Conservation (phyloP, 192 early-diverging fungal genomes). For the Podila epigama region DNA sequence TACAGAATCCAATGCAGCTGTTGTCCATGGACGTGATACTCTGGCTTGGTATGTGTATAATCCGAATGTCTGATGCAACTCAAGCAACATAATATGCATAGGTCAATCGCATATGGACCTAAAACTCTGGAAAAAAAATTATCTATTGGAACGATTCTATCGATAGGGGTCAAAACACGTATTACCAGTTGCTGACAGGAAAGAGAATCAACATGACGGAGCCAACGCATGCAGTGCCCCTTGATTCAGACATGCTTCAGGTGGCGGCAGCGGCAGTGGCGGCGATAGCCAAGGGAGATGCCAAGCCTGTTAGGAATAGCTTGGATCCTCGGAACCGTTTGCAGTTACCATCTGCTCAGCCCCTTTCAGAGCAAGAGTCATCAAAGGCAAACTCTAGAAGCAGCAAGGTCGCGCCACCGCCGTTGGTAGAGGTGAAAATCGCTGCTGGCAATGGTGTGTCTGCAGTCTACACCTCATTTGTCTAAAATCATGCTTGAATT, state of each 20-base stretch:
- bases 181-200: slow-evolving; percentile 48
- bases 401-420: not conserved
- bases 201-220: slow-evolving; percentile 48
- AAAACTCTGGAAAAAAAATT: too few relatives aligned
- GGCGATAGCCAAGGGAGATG: slow-evolving; percentile 19
- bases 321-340: slow-evolving; percentile 41
- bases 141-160: too few relatives aligned
- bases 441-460: slow-evolving; percentile 50
- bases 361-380: not conserved
- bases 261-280: slow-evolving; percentile 23
- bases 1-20: not conserved
- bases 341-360: slow-evolving; percentile 40
- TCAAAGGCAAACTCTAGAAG: not conserved
- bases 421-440: slow-evolving; percentile 40
- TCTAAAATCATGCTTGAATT: not conserved
- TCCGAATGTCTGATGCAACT: not conserved
- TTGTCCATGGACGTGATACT: slow-evolving; percentile 50
- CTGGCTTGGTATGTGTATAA: slow-evolving; percentile 26
- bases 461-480: slow-evolving; percentile 20
- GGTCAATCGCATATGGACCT: too few relatives aligned
- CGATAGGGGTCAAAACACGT: slow-evolving; percentile 50
- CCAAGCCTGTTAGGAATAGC: not conserved
- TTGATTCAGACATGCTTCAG: slow-evolving; percentile 27
- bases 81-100: too few relatives aligned
- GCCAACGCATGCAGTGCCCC: slow-evolving; percentile 41